Evolutionary conservation across 805 yeast species (phyloP).

Genomic region (Zygosaccharomyces bisporus): DNA sequence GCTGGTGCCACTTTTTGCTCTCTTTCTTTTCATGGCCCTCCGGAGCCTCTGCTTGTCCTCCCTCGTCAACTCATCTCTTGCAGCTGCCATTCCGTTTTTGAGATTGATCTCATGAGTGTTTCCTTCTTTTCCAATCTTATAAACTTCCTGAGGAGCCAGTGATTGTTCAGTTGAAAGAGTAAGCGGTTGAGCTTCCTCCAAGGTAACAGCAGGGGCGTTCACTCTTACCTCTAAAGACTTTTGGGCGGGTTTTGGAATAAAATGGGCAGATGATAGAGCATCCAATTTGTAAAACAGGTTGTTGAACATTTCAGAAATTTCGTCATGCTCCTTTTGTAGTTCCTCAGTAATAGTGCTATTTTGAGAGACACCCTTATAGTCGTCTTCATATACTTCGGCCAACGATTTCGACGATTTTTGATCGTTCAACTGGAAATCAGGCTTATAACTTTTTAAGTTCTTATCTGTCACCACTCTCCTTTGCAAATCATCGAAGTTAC

Average conservation of each 20-base stretch:
- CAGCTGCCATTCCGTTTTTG: slow-evolving; percentile 73
- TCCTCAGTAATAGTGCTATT: slow-evolving; percentile 57
- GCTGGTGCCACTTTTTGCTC: slow-evolving; percentile 46
- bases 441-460: slow-evolving; percentile 49
- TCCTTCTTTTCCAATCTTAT: slow-evolving; percentile 46
- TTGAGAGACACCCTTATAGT: slow-evolving; percentile 52
- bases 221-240: slow-evolving; percentile 77
- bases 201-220: slow-evolving; percentile 72
- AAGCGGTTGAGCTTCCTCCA: slow-evolving; percentile 97
- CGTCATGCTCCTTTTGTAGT: slow-evolving; percentile 68
- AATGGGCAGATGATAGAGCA: slow-evolving; percentile 90
- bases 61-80: slow-evolving; percentile 75
- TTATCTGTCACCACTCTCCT: slow-evolving; percentile 66
- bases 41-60: slow-evolving; percentile 85
- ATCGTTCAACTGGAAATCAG: slow-evolving; percentile 67
- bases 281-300: slow-evolving; percentile 70
- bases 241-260: slow-evolving; percentile 84
- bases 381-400: slow-evolving; percentile 91
- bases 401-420: slow-evolving; percentile 80
- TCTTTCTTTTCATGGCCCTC: slow-evolving; percentile 80
- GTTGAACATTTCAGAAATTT: slow-evolving; percentile 62
- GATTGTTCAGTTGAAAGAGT: slow-evolving; percentile 67
- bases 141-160: slow-evolving; percentile 94
- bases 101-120: slow-evolving; percentile 61
- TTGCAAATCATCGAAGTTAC: slow-evolving; percentile 80